Evolutionary conservation across 441 rosid genomes (phyloP).

Genomic region (California macrophylla): DNA sequence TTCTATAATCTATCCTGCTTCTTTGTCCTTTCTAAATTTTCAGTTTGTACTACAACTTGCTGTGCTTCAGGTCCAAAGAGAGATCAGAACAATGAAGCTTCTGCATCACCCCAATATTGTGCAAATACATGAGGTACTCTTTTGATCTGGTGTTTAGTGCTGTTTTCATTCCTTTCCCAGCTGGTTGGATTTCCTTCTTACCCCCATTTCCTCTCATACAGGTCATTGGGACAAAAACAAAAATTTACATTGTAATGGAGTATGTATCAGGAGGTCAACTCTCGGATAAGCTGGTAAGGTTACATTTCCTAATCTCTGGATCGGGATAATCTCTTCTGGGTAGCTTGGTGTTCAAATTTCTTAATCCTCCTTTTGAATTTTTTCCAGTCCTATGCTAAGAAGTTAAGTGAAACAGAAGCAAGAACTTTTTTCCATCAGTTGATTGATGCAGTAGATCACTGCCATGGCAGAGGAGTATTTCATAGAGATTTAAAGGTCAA

Average conservation of each 20-base stretch:
- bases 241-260: slow-evolving; percentile 81
- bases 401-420: slow-evolving; percentile 54
- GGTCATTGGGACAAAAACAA: slow-evolving; percentile 80
- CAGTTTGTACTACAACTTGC: too few species aligned
- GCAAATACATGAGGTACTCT: slow-evolving; percentile 59
- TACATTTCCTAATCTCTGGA: too few species aligned
- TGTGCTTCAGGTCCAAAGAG: slow-evolving; percentile 53
- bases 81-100: slow-evolving; percentile 80
- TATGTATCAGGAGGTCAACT: slow-evolving; percentile 76
- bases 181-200: neutral
- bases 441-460: slow-evolving; percentile 73
- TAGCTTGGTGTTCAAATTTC: neutral
- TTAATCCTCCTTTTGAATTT: slow-evolving; percentile 5
- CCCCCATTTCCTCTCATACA: slow-evolving; percentile 26
- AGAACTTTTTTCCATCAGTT: slow-evolving; percentile 72
- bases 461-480: slow-evolving; percentile 77
- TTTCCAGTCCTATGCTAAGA: slow-evolving; percentile 39
- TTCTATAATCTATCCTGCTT: too few species aligned
- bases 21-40: too few species aligned
- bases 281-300: slow-evolving; percentile 61
- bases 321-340: neutral
- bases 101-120: slow-evolving; percentile 77
- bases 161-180: neutral
- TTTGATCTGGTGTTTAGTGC: neutral
- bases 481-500: slow-evolving; percentile 81